Evolutionary conservation across 441 rosid species (phyloP), one percentile per base, ranked within the genome.

Genomic region (Euphorbia celastroides): DNA sequence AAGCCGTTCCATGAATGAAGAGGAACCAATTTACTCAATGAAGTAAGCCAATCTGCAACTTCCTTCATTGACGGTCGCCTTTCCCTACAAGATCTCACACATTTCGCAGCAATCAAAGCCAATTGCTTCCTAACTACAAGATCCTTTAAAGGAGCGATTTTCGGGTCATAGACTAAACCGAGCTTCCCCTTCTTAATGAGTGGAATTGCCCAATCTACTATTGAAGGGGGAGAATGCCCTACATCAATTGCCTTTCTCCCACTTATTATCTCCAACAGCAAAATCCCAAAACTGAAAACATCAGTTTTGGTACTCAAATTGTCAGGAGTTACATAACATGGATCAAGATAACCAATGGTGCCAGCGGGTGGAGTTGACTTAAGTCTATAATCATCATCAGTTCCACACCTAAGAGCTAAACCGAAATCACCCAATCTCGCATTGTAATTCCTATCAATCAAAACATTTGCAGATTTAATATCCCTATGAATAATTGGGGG

Each of bases 281-380:
- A 81, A 67, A 94, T 92, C 78, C 99, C 99, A 63, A 86, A 94
- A 81, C 99, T 94, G 68, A 92, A 94, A 50, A 94, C 99, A 74
- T 94, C 99, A 2, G 92, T 84, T 75, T 94, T 94, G 0, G 97
- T 89, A 74, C 99, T 94, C 77, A 94, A 71, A 66, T 91, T 83
- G 73, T 91, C 97, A 0, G 98, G 97, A 22, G 99, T 94, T 7
- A 91, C 96, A 78, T 94, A 92, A 32, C 90, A 81, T 22, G 99
- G 99, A 80, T 94, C 99, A 1, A 94, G 85, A 80, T 94, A 94
- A 1, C 99, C 99, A 36, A 94, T 88, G 0, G 99, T 94, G 25
- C 99, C 99, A 0, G 99, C 99, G 1, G 99, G 99, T 0, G 99
- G 99, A 12, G 97, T 94, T 36, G 99, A 89, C 74, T 83, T 84